Evolutionary conservation across 495 filamentous ascomycete genomes (phyloP), one percentile per base, ranked within the genome.

Genomic region (Sporormia fimetaria): DNA sequence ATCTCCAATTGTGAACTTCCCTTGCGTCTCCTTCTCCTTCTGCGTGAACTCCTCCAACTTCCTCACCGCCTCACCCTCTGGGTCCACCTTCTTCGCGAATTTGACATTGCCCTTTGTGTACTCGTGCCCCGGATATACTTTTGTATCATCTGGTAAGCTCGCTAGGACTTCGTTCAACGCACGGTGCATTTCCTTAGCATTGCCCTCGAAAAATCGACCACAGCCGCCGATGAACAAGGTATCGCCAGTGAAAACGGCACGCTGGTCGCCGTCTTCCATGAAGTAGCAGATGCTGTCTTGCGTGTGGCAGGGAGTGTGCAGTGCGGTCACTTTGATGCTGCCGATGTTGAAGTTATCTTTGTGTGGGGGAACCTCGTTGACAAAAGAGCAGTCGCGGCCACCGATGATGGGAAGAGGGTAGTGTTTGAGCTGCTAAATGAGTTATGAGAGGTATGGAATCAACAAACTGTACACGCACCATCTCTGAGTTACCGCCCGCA

Each of bases 161-260:
- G 74, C 84, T 26, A 98, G 70, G 1, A 76, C 86, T 62, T 83
- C 73, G 56, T 98, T 96, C 51, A 98, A 57, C 1, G 90, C 88
- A 41, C 73, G 79, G 65, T 96, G 71, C 92, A 98, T 93, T 68
- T 98, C 81, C 40, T 70, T 70, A 1, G 85, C 76, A 26, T 73
- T 87, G 7, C 90, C 90, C 63, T 98, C 90, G 54, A 96, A 98
- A 68, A 98, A 98, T 29, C 79, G 77, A n/a, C 90, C 90, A 57
- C 90, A 98, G 10, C 52, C 54, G 40, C 76, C 90, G 59, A 93
- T 87, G 57, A 98, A 98, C 14, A 98, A 66, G 4, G 90, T 96
- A 57, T 98, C 90, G 15, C 90, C 90, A 0, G 90, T 96, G 58
- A 98, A 98, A 15, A 96, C 83, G 6, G 71, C 92, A 49, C 71